Conservation (phyloP, 2,329 filamentous ascomycete species). For the Scedosporium apiospermum region DNA sequence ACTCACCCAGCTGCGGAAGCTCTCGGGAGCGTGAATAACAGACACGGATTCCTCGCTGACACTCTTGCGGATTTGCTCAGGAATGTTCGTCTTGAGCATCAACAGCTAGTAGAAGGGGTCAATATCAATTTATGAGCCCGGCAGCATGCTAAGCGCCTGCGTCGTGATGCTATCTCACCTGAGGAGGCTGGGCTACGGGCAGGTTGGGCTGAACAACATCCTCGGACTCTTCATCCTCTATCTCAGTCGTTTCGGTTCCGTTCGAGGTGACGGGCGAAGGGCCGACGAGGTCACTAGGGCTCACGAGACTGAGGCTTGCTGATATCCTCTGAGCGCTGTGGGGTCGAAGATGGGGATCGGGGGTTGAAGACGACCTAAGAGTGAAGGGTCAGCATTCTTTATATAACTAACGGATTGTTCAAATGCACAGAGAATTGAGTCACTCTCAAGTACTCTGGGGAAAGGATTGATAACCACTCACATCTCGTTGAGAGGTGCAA, state of each 20-base stretch:
- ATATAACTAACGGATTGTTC: background rate
- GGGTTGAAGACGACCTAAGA: constrained; percentile 29
- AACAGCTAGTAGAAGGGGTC: constrained; percentile 10
- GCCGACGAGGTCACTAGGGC: constrained; percentile 62
- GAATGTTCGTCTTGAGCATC: constrained; percentile 46
- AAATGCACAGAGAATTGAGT: background rate
- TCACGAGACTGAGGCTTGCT: constrained; percentile 46
- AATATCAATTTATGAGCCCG: constrained; percentile 10
- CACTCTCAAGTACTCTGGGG: background rate
- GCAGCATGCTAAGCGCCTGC: constrained; percentile 5
- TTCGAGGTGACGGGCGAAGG: constrained; percentile 81
- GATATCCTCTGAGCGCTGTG: constrained; percentile 37
- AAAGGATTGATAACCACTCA: constrained; percentile 4
- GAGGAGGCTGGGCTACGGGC: background rate
- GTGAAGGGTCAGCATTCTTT: too few relatives aligned
- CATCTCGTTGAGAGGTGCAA: constrained; percentile 25
- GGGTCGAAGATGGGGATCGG: constrained; percentile 39
- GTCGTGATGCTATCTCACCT: background rate
- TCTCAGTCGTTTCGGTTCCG: constrained; percentile 73
- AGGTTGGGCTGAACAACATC: constrained; percentile 34
- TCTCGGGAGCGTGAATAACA: constrained; percentile 82
- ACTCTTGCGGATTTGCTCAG: constrained; percentile 46
- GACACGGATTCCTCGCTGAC: constrained; percentile 73
- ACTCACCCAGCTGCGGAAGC: constrained; percentile 71
- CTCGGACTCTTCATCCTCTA: constrained; percentile 66